These are phyloP conservation scores for Chrysanthemum seticuspe DNA, from an alignment of 129 eudicot genomes.

Conservation along the genomic window DNA sequence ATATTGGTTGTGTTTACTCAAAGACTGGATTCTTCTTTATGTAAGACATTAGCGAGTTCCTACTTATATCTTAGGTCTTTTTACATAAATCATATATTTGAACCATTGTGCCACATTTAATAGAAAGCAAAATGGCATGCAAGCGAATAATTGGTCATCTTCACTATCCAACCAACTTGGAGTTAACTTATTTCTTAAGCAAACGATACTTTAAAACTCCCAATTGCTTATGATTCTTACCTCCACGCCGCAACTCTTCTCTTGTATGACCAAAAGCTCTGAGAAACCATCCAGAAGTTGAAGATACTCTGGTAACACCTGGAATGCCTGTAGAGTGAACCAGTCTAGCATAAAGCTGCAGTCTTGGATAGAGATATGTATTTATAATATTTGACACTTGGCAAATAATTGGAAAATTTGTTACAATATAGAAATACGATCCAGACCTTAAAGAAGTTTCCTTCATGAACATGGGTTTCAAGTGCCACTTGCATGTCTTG, in stretches of 20 bases:
- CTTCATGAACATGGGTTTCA: slow-evolving; percentile 76
- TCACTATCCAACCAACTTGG: slow-evolving; percentile 12
- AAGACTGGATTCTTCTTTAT: background rate
- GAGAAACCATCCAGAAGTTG: slow-evolving; percentile 85
- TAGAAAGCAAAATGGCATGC: slow-evolving; percentile 4
- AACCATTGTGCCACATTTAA: slow-evolving; percentile 3
- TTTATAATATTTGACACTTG: slow-evolving; percentile 4
- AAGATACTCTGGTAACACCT: slow-evolving; percentile 84
- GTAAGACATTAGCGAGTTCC: too few species aligned
- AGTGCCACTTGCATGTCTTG: slow-evolving; percentile 73
- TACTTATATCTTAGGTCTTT: background rate
- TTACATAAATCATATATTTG: slow-evolving; percentile 4
- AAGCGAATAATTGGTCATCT: slow-evolving; percentile 13
- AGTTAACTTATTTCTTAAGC: background rate
- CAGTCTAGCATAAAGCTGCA: slow-evolving; percentile 11
- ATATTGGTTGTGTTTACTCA: slow-evolving; percentile 5
- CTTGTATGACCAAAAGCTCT: slow-evolving; percentile 82
- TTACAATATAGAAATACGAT: slow-evolving; percentile 7
- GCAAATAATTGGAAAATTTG: background rate
- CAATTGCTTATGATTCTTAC: slow-evolving; percentile 36
- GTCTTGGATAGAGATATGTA: slow-evolving; percentile 15
- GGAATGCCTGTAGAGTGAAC: slow-evolving; percentile 75
- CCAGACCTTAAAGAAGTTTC: slow-evolving; percentile 71
- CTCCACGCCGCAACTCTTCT: slow-evolving; percentile 94
- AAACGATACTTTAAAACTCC: background rate